Conservation (phyloP, 768 basidiomycete genomes). For the Trametes sanguinea region DNA sequence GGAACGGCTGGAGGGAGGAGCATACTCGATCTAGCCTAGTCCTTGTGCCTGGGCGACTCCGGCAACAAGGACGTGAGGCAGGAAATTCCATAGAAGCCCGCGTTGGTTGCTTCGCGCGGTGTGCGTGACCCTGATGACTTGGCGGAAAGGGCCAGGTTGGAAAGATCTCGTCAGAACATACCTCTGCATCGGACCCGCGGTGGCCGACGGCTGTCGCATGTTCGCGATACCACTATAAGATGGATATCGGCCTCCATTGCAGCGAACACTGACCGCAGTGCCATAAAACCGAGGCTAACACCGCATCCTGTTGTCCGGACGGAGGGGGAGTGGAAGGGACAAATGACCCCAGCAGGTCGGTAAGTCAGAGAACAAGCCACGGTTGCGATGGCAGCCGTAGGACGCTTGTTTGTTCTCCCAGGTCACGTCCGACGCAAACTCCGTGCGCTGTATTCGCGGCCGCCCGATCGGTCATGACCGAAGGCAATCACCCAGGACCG, state of each 20-base stretch:
- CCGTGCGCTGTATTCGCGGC: slow-evolving; percentile 9
- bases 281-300: not conserved
- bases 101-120: not conserved
- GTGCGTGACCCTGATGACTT: not conserved
- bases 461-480: not conserved
- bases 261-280: slow-evolving; percentile 12
- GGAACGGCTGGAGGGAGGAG: not conserved
- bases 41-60: slow-evolving; percentile 13
- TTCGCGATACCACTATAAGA: not conserved
- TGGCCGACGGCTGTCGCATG: not conserved
- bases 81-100: slow-evolving; percentile 17
- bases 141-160: slow-evolving; percentile 1
- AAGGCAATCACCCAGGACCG: slow-evolving; percentile 10
- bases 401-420: slow-evolving; percentile 3
- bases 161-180: slow-evolving; percentile 15
- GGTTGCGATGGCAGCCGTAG: slow-evolving; percentile 16
- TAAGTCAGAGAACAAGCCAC: slow-evolving; percentile 1
- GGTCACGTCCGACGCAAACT: slow-evolving; percentile 1
- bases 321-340: not conserved
- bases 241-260: not conserved
- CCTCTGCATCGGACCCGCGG: not conserved
- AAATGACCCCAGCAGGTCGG: not conserved
- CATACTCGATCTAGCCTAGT: slow-evolving; percentile 14
- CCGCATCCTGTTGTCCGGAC: not conserved
- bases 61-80: slow-evolving; percentile 11